These are phyloP conservation scores for Monascus ruber DNA, from an alignment of 2,329 filamentous ascomycete species.

Conservation along the genomic window DNA sequence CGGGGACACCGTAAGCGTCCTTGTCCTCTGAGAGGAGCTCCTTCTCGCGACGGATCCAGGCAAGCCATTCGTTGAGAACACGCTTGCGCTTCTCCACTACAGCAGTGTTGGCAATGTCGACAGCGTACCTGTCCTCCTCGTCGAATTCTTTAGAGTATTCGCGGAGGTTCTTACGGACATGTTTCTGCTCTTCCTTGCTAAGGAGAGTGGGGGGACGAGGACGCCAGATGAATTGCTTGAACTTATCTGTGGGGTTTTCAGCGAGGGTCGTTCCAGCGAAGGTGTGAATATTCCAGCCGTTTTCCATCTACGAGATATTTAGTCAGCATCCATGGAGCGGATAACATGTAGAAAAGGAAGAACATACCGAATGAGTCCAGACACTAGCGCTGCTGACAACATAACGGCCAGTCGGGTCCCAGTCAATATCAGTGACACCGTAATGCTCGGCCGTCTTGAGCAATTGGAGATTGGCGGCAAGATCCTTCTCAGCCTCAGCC, in stretches of 20 bases:
- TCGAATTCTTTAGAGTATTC: slow-evolving; percentile 95
- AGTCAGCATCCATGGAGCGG: neutral
- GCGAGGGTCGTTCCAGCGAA: slow-evolving; percentile 83
- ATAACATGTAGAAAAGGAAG: neutral
- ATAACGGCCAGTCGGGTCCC: slow-evolving; percentile 92
- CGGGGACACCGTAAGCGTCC: slow-evolving; percentile 53
- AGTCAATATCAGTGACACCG: slow-evolving; percentile 93
- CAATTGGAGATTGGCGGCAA: slow-evolving; percentile 86
- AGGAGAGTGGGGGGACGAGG: slow-evolving; percentile 85
- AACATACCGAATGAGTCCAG: slow-evolving; percentile 87
- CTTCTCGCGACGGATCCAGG: slow-evolving; percentile 66
- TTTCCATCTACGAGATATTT: slow-evolving; percentile 66
- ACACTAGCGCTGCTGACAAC: slow-evolving; percentile 86
- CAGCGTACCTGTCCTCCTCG: slow-evolving; percentile 85
- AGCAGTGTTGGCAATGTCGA: slow-evolving; percentile 84
- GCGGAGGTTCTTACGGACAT: slow-evolving; percentile 93
- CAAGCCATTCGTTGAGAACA: slow-evolving; percentile 77
- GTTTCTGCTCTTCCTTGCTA: slow-evolving; percentile 92
- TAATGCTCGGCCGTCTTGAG: slow-evolving; percentile 95
- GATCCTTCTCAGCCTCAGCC: slow-evolving; percentile 81
- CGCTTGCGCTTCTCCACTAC: slow-evolving; percentile 79
- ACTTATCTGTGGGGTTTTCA: slow-evolving; percentile 88
- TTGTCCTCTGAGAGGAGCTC: slow-evolving; percentile 63
- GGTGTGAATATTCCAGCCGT: slow-evolving; percentile 96
- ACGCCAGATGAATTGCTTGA: slow-evolving; percentile 95